These are phyloP conservation scores for Aspergillus conjunctus DNA, from an alignment of 495 filamentous ascomycete genomes.

Conservation along the genomic window DNA sequence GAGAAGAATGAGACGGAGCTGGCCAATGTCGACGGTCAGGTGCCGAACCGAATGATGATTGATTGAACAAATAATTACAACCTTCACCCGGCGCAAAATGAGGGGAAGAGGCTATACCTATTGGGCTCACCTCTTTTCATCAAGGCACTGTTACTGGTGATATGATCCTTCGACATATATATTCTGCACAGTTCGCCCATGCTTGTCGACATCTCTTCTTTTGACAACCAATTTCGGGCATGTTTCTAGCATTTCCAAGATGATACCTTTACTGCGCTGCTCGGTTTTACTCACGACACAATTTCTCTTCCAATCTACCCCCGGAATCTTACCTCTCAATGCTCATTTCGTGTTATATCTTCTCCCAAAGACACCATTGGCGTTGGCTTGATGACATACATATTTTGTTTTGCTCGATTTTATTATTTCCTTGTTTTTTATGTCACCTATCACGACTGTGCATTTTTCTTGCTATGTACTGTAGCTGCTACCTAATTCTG, in stretches of 20 bases:
- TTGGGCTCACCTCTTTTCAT: background rate
- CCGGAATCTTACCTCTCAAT: conserved; percentile 19
- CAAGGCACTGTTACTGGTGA: conserved; percentile 2
- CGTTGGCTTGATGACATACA: conserved; percentile 22
- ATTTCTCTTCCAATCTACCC: conserved; percentile 30
- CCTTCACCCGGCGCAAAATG: background rate
- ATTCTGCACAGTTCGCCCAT: conserved; percentile 19
- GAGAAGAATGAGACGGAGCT: conserved; percentile 83
- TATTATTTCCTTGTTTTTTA: conserved; percentile 18
- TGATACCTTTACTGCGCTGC: conserved; percentile 43
- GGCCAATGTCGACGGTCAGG: conserved; percentile 44
- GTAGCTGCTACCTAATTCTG: conserved; percentile 21
- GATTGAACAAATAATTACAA: conserved; percentile 54
- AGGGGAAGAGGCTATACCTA: conserved; percentile 6
- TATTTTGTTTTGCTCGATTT: conserved; percentile 1
- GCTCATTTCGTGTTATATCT: conserved; percentile 33
- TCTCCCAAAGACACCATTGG: conserved; percentile 21
- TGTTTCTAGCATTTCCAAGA: conserved; percentile 33
- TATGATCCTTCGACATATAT: conserved; percentile 16
- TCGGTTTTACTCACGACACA: conserved; percentile 31
- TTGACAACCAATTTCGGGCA: conserved; percentile 31
- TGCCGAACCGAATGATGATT: conserved; percentile 83
- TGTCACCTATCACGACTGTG: conserved; percentile 29
- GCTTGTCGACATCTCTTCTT: conserved; percentile 3
- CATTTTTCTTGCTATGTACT: conserved; percentile 28